Base-by-base conservation (phyloP, 768 basidiomycete species). In the Obba rivulosa region DNA sequence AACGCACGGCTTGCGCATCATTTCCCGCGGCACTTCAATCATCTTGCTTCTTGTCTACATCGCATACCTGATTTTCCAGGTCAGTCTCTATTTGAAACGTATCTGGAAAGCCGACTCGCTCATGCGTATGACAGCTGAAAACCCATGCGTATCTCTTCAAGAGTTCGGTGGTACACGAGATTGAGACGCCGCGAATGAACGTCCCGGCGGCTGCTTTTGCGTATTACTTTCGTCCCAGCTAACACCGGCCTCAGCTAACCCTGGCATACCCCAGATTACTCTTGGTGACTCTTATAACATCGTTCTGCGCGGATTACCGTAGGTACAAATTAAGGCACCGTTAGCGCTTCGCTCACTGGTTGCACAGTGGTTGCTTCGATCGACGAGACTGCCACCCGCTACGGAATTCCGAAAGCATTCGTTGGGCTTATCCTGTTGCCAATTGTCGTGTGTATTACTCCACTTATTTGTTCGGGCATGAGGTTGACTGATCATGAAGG, bases 231-330 rank as follows among this genome's bases (percentile, higher is more conserved):
- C 24, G 43, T 23, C 23, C 25, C 3, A 34, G 22, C 51, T 34
- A 20, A 17, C 17, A 25, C 18, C 20, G 34, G 31, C 13, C 34
- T 35, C 3, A 34, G 22, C 51, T 34, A 20, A 17, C 17, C 23
- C 18, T 18, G 34, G 31, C 13, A n/a, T n/a, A n/a, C 34, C 31
- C n/a, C 46, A 85, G 86, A 45, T 73, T 96, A 7, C 69, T 92
- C 31, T 62, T 67, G 31, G 81, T 90, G 11, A 94, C 93, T 1
- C 70, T 94, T 40, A 61, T 88, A 40, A 95, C 92, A 0, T 78
- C 89, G 0, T 91, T 95, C 69, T 91, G 88, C 55, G 92, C 93
- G 23, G 93, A 96, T 63, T 88, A 81, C 60, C 67, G 88, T 85
- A 61, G 60, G 84, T 79, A 8, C 34, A 34, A 7, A 16, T 24